These are phyloP conservation scores for Cryphonectria carpinicola DNA, from an alignment of 2,329 filamentous ascomycete species.

Conservation along the genomic window DNA sequence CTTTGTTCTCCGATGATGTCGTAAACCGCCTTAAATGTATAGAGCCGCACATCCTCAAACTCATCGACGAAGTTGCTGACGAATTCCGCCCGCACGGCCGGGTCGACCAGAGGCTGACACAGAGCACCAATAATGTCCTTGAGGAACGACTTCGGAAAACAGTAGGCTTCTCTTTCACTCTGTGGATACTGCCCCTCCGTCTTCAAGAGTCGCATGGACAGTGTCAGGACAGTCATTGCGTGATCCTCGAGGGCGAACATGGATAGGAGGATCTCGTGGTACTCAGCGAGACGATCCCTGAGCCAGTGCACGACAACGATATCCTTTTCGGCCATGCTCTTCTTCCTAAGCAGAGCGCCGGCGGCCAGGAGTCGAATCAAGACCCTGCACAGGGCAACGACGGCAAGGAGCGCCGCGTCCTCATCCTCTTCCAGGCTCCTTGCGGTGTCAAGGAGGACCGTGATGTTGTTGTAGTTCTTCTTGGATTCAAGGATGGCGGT, in stretches of 20 bases:
- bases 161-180: slow-evolving; percentile 61
- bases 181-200: slow-evolving; percentile 70
- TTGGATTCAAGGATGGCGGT: slow-evolving; percentile 81
- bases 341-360: slow-evolving; percentile 69
- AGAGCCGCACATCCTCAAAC: slow-evolving; percentile 84
- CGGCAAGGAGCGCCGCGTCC: slow-evolving; percentile 67
- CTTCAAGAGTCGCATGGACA: slow-evolving; percentile 84
- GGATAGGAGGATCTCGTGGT: slow-evolving; percentile 63
- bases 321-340: slow-evolving; percentile 72
- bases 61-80: slow-evolving; percentile 76
- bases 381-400: slow-evolving; percentile 81
- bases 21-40: slow-evolving; percentile 71
- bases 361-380: slow-evolving; percentile 81
- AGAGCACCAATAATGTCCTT: slow-evolving; percentile 65
- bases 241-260: slow-evolving; percentile 64
- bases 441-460: slow-evolving; percentile 67
- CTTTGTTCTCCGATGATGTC: slow-evolving; percentile 35
- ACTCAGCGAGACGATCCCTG: slow-evolving; percentile 73
- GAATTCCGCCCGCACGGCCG: slow-evolving; percentile 71
- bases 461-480: slow-evolving; percentile 91
- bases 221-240: slow-evolving; percentile 73
- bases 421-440: slow-evolving; percentile 52
- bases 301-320: slow-evolving; percentile 77
- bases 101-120: slow-evolving; percentile 60
- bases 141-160: slow-evolving; percentile 72